Evolutionary conservation across 306 rosid species (phyloP).

Genomic region (Lathyrus tuberosus): DNA sequence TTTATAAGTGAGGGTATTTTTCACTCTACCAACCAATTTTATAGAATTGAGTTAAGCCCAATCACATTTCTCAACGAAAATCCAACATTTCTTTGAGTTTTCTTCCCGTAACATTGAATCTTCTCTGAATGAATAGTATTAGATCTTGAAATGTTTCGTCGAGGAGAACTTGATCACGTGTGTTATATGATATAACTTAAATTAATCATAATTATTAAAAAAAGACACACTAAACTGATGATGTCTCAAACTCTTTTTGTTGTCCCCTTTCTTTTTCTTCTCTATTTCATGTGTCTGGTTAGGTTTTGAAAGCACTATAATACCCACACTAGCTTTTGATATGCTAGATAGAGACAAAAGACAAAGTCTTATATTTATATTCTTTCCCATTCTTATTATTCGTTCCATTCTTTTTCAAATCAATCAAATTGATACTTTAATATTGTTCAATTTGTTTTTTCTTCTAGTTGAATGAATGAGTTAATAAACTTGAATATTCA

Average conservation of each 20-base stretch:
- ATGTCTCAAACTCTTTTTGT: conserved; percentile 1
- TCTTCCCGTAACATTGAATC: conserved; percentile 6
- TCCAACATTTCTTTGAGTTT: neutral
- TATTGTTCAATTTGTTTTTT: neutral
- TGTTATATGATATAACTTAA: neutral
- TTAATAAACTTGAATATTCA: conserved; percentile 13
- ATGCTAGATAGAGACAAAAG: conserved; percentile 9
- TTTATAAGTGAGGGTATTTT: no score
- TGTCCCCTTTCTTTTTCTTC: neutral
- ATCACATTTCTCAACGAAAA: no score
- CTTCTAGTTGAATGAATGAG: neutral
- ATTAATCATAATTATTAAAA: neutral
- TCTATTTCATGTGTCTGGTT: conserved; percentile 2
- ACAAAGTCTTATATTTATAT: neutral
- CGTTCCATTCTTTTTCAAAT: conserved; percentile 17
- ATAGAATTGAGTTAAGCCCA: no score
- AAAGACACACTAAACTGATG: neutral
- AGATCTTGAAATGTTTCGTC: conserved; percentile 11
- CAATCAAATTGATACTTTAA: neutral
- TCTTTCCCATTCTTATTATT: conserved; percentile 3
- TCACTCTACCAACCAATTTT: no score
- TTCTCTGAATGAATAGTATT: neutral
- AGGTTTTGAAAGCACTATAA: neutral
- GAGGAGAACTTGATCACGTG: neutral
- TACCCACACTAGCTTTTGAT: conserved; percentile 24